Percentiles rank a stretch among this genome's conserved stretches.
These are phyloP conservation scores for Maudiozyma serrabonitensis DNA, from an alignment of 805 yeast species.

Conservation along the genomic window DNA sequence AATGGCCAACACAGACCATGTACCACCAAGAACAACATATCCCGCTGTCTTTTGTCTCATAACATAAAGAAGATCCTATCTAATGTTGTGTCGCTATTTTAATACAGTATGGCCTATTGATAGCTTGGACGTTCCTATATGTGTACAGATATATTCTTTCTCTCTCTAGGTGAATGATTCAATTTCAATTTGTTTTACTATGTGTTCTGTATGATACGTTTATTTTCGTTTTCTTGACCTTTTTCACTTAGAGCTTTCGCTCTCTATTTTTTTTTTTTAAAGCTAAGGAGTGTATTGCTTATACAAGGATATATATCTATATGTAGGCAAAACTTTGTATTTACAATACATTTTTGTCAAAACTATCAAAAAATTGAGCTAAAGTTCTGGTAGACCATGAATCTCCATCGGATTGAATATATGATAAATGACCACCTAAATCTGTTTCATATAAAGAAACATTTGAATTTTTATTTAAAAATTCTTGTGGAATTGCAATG, in stretches of 20 bases:
- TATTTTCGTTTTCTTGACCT: no score
- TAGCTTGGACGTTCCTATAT: no score
- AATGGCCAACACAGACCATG: conserved; percentile 11
- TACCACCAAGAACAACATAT: conserved; percentile 9
- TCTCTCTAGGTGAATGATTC: no score
- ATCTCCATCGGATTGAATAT: conserved; percentile 34
- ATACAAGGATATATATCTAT: not conserved
- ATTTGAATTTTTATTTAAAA: conserved; percentile 47
- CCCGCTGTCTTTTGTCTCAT: conserved; percentile 17
- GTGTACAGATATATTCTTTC: no score
- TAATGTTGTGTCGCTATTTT: not conserved
- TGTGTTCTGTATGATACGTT: no score
- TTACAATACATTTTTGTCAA: conserved; percentile 14
- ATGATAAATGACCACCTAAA: conserved; percentile 67
- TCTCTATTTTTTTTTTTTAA: no score
- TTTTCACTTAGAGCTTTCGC: no score
- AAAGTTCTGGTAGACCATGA: conserved; percentile 41
- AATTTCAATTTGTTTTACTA: no score
- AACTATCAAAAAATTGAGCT: conserved; percentile 31
- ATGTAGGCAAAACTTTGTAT: not conserved
- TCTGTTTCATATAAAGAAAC: conserved; percentile 47
- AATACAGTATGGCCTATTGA: no score
- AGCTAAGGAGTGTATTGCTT: not conserved
- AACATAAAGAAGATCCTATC: not conserved
- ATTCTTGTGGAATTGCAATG: conserved; percentile 40